Conservation (phyloP, 805 yeast species). For the Wickerhamomyces rabaulensis region DNA sequence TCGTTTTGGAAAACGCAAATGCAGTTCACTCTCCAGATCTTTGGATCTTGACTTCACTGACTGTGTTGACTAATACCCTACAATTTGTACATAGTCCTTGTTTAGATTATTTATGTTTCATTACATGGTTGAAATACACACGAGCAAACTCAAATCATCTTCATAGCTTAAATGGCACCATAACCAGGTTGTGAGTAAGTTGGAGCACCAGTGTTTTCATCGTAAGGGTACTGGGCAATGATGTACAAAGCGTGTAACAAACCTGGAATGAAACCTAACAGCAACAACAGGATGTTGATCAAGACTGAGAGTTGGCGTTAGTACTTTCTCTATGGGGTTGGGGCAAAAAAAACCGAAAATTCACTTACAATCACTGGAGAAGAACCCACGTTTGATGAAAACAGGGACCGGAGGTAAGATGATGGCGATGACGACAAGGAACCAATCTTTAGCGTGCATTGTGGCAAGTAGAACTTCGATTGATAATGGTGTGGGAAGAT, state of each 20-base stretch:
- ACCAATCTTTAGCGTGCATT: constrained; percentile 49
- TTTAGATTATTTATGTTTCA: background rate
- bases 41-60: background rate
- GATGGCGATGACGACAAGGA: constrained; percentile 60
- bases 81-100: background rate
- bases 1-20: background rate
- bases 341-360: background rate
- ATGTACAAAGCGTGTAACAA: constrained; percentile 64
- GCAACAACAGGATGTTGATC: constrained; percentile 55
- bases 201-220: constrained; percentile 18
- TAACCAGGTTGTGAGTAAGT: constrained; percentile 19
- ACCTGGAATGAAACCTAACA: constrained; percentile 68
- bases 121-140: too few relatives aligned
- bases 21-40: background rate
- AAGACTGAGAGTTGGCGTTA: constrained; percentile 26
- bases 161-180: constrained; percentile 10
- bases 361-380: constrained; percentile 45
- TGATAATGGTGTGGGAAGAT: background rate
- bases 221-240: constrained; percentile 49
- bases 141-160: too few relatives aligned
- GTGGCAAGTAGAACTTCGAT: too few relatives aligned
- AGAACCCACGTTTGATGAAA: constrained; percentile 57
- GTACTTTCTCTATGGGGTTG: background rate
- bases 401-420: constrained; percentile 74
- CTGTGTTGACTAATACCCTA: background rate